Percentiles rank a stretch among this genome's conserved stretches.
Evolutionary conservation across 2,329 filamentous ascomycete genomes (phyloP).

Genomic region (Coleophoma eucalyptorum): DNA sequence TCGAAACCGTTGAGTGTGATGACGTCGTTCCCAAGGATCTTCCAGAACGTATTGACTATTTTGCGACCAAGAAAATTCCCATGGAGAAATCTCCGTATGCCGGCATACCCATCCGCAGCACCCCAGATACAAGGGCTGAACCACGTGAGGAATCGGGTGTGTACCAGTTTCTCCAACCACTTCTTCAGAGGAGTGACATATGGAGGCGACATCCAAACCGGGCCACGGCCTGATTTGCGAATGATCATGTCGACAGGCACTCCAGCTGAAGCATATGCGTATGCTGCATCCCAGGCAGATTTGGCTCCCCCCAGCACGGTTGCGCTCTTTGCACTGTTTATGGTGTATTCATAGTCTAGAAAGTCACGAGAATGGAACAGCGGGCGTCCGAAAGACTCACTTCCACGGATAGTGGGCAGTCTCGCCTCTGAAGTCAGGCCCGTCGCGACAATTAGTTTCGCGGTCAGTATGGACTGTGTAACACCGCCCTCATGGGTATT

Average conservation of each 20-base stretch:
- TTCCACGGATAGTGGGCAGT: constrained; percentile 42
- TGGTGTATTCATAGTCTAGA: constrained; percentile 31
- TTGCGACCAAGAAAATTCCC: constrained; percentile 51
- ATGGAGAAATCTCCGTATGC: constrained; percentile 52
- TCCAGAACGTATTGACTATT: constrained; percentile 55
- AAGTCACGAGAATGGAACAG: constrained; percentile 50
- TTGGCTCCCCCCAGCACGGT: constrained; percentile 61
- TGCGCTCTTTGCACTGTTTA: constrained; percentile 36
- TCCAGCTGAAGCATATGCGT: constrained; percentile 52
- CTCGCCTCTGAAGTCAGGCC: constrained; percentile 49
- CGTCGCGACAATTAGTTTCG: constrained; percentile 50
- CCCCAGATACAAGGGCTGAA: constrained; percentile 75
- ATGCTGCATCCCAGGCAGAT: constrained; percentile 62
- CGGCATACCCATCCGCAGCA: constrained; percentile 53
- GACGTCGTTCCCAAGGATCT: constrained; percentile 51
- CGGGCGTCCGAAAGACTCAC: constrained; percentile 39
- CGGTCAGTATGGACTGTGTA: constrained; percentile 28
- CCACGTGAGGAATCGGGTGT: constrained; percentile 66
- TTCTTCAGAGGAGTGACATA: constrained; percentile 66
- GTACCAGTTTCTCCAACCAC: constrained; percentile 64
- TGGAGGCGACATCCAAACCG: constrained; percentile 53
- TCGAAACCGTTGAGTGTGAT: constrained; percentile 47
- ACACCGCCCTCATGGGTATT: too few relatives aligned
- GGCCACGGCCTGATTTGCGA: constrained; percentile 47
- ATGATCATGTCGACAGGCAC: constrained; percentile 16